A percentile compares a stretch with the other conserved stretches of the same genome.
phyloP scores from a whole-genome alignment of 176 grass and related monocot genomes.

The Aegilops bicornis region DNA sequence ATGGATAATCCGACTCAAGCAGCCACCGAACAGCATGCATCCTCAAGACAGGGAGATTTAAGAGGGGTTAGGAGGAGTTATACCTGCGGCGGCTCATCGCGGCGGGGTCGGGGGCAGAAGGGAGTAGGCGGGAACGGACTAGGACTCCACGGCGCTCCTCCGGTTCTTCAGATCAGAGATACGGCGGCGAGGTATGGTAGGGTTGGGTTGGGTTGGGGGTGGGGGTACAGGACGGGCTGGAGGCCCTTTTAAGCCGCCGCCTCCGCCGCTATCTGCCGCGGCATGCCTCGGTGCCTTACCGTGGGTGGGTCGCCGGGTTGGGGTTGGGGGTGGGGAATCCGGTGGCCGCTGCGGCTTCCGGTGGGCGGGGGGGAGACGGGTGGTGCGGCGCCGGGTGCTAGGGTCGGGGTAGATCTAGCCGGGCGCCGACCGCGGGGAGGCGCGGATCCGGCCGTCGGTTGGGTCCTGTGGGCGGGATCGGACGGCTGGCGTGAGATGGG shows the following conservation, averaged over 20 bases:
- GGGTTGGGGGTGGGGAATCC: not conserved
- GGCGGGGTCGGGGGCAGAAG: not conserved
- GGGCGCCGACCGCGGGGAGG: not conserved
- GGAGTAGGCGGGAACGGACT: not conserved
- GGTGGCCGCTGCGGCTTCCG: conserved; percentile 23
- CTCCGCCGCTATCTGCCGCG: not conserved
- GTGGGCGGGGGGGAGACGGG: conserved; percentile 5
- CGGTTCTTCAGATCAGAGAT: not conserved
- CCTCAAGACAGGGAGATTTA: no score
- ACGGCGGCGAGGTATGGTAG: not conserved
- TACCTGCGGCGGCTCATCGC: conserved; percentile 9
- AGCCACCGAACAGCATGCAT: no score
- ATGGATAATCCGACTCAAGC: not conserved
- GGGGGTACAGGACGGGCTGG: not conserved
- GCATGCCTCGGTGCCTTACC: not conserved
- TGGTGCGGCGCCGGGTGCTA: not conserved
- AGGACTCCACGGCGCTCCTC: not conserved
- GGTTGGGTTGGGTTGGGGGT: not conserved
- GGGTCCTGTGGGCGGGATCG: conserved; percentile 11
- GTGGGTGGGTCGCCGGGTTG: conserved; percentile 18
- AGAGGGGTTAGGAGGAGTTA: not conserved
- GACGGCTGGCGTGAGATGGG: accelerated
- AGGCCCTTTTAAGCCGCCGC: conserved; percentile 1
- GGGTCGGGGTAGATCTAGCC: not conserved
- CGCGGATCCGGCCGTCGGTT: conserved; percentile 4